Evolutionary conservation across 2,329 filamentous ascomycete species (phyloP).

Genomic region (Hypoxylon sp.): DNA sequence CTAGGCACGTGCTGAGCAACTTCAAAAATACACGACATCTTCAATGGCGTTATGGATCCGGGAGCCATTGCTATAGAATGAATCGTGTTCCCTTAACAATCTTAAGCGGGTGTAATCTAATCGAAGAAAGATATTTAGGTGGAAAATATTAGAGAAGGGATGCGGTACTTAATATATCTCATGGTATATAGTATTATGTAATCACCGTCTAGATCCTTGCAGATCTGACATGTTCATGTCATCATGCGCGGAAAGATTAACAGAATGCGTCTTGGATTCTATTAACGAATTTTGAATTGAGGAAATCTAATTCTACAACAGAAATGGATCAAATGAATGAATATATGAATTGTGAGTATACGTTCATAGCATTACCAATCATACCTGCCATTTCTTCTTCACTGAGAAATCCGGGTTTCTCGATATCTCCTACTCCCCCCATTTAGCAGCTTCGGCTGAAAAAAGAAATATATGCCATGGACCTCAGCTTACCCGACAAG

Average conservation of each 20-base stretch:
- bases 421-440: too few relatives aligned
- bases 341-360: too few relatives aligned
- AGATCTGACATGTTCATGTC: slow-evolving; percentile 3
- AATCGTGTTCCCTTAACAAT: neutral
- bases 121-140: slow-evolving; percentile 3
- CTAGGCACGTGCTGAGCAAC: slow-evolving; percentile 25
- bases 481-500: too few relatives aligned
- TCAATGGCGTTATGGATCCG: slow-evolving; percentile 16
- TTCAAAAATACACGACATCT: slow-evolving; percentile 13
- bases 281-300: neutral
- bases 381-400: too few relatives aligned
- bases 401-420: too few relatives aligned
- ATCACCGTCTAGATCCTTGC: neutral
- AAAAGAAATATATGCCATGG: too few relatives aligned
- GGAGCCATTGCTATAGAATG: neutral
- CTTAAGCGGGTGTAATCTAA: slow-evolving; percentile 3
- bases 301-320: neutral
- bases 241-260: neutral
- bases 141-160: slow-evolving; percentile 6
- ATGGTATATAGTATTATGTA: slow-evolving; percentile 6
- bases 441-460: too few relatives aligned
- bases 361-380: too few relatives aligned
- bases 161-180: slow-evolving; percentile 7
- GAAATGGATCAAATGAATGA: too few relatives aligned
- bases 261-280: too few relatives aligned